These are phyloP conservation scores for Sugiyamaella paludigena DNA, from an alignment of 1,139 yeast genomes.

Conservation along the genomic window DNA sequence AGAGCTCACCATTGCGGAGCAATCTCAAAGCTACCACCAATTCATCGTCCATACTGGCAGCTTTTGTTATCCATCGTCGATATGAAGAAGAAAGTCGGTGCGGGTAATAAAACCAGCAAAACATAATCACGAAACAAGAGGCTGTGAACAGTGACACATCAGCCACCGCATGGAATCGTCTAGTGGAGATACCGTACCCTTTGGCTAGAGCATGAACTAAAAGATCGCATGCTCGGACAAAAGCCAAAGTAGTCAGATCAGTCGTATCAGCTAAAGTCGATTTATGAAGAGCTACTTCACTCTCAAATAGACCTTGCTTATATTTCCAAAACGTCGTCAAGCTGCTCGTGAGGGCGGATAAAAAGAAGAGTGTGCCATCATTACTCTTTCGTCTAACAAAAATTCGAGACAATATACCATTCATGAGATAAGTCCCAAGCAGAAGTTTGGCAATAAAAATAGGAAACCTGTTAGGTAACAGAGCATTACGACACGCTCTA, in stretches of 20 bases:
- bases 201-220: constrained; percentile 21
- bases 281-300: constrained; percentile 5
- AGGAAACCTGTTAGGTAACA: constrained; percentile 40
- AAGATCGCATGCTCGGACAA: constrained; percentile 29
- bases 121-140: constrained; percentile 39
- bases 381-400: not conserved
- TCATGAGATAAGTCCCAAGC: constrained; percentile 39
- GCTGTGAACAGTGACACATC: constrained; percentile 30
- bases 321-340: constrained; percentile 9
- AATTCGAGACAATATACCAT: constrained; percentile 31
- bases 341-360: constrained; percentile 22
- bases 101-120: constrained; percentile 43
- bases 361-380: constrained; percentile 8
- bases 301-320: constrained; percentile 6
- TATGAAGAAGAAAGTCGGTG: constrained; percentile 41
- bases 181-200: constrained; percentile 9
- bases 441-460: constrained; percentile 35
- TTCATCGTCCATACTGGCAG: constrained; percentile 44
- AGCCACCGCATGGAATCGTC: constrained; percentile 23
- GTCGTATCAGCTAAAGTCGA: constrained; percentile 20
- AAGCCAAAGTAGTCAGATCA: constrained; percentile 28
- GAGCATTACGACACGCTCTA: constrained; percentile 30
- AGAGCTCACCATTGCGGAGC: constrained; percentile 33
- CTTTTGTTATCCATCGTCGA: constrained; percentile 44
- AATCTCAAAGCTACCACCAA: constrained; percentile 37